phyloP scores from a whole-genome alignment of 257 asterid species.

The Ilex aquifolium region DNA sequence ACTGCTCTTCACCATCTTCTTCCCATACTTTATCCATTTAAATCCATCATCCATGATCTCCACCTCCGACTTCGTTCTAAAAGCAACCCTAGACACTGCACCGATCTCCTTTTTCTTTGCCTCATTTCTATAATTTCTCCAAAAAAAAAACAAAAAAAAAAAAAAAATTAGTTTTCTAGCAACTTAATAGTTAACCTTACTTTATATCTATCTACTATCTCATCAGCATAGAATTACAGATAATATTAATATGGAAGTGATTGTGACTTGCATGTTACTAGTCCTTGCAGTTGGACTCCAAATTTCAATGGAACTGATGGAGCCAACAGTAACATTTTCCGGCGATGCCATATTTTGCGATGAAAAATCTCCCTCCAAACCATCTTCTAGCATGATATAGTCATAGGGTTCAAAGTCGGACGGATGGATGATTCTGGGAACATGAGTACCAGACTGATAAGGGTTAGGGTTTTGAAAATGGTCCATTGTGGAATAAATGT shows the following conservation, averaged over 20 bases:
- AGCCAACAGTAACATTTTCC: too few species aligned
- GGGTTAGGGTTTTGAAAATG: conserved; percentile 19
- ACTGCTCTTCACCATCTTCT: conserved; percentile 94
- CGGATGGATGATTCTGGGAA: neutral
- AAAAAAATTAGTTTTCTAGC: too few species aligned
- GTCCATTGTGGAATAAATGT: conserved; percentile 7
- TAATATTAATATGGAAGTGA: too few species aligned
- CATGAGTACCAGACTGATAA: neutral
- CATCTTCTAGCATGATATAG: conserved; percentile 8
- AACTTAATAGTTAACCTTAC: too few species aligned
- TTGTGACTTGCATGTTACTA: conserved; percentile 15
- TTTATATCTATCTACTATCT: too few species aligned
- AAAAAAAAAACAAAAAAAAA: too few species aligned
- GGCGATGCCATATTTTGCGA: neutral
- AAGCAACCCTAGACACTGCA: conserved; percentile 63
- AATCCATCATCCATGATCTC: conserved; percentile 88
- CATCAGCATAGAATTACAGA: too few species aligned
- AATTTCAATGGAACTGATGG: conserved; percentile 4
- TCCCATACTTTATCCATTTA: conserved; percentile 96
- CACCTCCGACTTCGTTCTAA: conserved; percentile 68
- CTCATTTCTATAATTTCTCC: too few species aligned
- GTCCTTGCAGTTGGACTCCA: conserved; percentile 3
- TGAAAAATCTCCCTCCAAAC: neutral
- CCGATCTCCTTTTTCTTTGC: conserved; percentile 26
- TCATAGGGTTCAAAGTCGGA: conserved; percentile 2